phyloP scores from a whole-genome alignment of 2,329 filamentous ascomycete genomes.

The Microdochium paspali region DNA sequence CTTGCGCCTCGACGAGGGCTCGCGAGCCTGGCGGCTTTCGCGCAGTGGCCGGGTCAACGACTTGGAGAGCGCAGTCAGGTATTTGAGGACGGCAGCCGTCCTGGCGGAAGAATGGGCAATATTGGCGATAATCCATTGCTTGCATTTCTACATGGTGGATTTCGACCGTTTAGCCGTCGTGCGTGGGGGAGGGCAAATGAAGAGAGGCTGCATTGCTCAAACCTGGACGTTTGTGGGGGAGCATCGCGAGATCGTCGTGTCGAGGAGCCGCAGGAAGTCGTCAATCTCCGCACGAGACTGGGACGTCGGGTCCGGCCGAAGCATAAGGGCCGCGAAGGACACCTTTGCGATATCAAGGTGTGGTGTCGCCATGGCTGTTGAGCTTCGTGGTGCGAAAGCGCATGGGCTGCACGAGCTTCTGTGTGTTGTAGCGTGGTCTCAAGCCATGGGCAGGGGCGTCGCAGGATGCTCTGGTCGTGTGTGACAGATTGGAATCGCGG shows the following conservation, averaged over 20 bases:
- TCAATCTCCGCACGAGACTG: slow-evolving; percentile 61
- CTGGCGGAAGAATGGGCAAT: slow-evolving; percentile 59
- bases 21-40: slow-evolving; percentile 21
- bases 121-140: slow-evolving; percentile 72
- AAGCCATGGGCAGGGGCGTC: too few species aligned
- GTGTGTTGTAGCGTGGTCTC: too few species aligned
- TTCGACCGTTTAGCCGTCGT: slow-evolving; percentile 22
- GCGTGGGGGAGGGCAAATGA: slow-evolving; percentile 25
- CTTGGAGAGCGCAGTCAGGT: slow-evolving; percentile 58
- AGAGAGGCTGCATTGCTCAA: slow-evolving; percentile 44
- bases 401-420: too few species aligned
- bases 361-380: slow-evolving; percentile 49
- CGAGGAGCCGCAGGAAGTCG: slow-evolving; percentile 56
- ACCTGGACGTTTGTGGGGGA: slow-evolving; percentile 81
- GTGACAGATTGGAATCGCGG: too few species aligned
- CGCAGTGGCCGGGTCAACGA: slow-evolving; percentile 27
- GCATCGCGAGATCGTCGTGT: slow-evolving; percentile 59
- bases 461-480: too few species aligned
- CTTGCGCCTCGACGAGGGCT: slow-evolving; percentile 55
- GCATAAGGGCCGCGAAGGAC: slow-evolving; percentile 62
- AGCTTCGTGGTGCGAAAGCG: not conserved
- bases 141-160: slow-evolving; percentile 61
- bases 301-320: slow-evolving; percentile 64
- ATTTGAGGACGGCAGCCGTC: slow-evolving; percentile 62
- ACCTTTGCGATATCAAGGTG: slow-evolving; percentile 72